Evolutionary conservation across 345 rosid genomes (phyloP).

Genomic region (Acer saccharum): DNA sequence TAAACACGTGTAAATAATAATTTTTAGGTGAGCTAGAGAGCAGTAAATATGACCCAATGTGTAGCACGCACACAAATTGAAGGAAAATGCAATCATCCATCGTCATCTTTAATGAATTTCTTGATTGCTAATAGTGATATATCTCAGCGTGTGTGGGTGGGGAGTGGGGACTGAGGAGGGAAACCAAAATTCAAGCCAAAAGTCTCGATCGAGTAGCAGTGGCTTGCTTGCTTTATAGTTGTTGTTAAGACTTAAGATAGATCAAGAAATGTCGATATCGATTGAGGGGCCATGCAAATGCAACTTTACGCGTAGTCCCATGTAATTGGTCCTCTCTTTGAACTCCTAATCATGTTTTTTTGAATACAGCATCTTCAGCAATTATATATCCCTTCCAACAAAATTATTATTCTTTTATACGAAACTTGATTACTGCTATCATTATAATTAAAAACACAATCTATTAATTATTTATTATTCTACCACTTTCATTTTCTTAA

Average conservation of each 20-base stretch:
- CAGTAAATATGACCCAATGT: conserved; percentile 19
- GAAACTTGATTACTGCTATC: conserved; percentile 38
- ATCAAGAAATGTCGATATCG: not conserved
- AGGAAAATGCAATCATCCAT: conserved; percentile 17
- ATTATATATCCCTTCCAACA: conserved; percentile 10
- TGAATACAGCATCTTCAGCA: conserved; percentile 39
- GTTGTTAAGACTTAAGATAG: too few species aligned
- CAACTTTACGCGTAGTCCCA: conserved; percentile 50
- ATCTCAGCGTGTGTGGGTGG: not conserved
- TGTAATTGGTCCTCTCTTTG: conserved; percentile 40
- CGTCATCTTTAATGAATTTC: not conserved
- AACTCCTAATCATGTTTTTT: conserved; percentile 38
- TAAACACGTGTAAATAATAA: conserved; percentile 29
- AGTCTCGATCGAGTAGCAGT: conserved; percentile 40
- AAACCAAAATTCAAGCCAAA: conserved; percentile 43
- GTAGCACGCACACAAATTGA: conserved; percentile 36
- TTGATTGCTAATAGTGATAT: not conserved
- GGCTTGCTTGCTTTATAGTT: conserved; percentile 34
- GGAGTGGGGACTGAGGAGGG: conserved; percentile 2
- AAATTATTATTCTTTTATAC: conserved; percentile 32
- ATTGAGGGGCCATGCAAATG: conserved; percentile 29
- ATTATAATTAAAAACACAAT: conserved; percentile 17
- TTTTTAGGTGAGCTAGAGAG: not conserved
- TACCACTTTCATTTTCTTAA: conserved; percentile 12
- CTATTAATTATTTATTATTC: not conserved